These are phyloP conservation scores for Clavispora fructus DNA, from an alignment of 805 yeast species.

Conservation along the genomic window DNA sequence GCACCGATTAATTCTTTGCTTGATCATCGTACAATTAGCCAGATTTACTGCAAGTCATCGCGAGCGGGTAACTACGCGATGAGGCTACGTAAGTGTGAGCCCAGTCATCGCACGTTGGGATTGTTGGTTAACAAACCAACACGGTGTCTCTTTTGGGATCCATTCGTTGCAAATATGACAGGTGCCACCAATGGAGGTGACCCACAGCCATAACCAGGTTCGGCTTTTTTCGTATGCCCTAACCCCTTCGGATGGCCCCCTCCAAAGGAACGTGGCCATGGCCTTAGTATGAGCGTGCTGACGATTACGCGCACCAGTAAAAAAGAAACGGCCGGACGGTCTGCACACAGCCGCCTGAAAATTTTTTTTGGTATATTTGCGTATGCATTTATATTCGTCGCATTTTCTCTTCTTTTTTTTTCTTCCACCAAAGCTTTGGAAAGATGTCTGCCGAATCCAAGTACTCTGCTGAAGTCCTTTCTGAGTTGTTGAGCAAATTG, in stretches of 20 bases:
- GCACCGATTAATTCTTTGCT: too few species aligned
- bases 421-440: slow-evolving; percentile 18
- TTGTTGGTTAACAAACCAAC: background rate
- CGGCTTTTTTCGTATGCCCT: background rate
- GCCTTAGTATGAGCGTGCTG: background rate
- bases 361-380: slow-evolving; percentile 12
- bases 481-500: slow-evolving; percentile 89
- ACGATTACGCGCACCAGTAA: background rate
- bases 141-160: too few species aligned
- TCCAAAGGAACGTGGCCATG: background rate
- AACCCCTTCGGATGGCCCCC: background rate
- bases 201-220: background rate
- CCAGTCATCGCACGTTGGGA: background rate
- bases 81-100: background rate
- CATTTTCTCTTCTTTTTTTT: slow-evolving; percentile 9
- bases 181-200: background rate
- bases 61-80: slow-evolving; percentile 2
- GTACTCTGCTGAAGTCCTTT: slow-evolving; percentile 74
- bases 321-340: slow-evolving; percentile 10
- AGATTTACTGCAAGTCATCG: background rate
- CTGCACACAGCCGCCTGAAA: slow-evolving; percentile 12
- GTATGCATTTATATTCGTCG: slow-evolving; percentile 9
- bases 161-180: too few species aligned
- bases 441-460: slow-evolving; percentile 54
- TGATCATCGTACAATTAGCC: too few species aligned